Conservation (phyloP, 2,329 filamentous ascomycete genomes). For the Ceratocystis cubensis region DNA sequence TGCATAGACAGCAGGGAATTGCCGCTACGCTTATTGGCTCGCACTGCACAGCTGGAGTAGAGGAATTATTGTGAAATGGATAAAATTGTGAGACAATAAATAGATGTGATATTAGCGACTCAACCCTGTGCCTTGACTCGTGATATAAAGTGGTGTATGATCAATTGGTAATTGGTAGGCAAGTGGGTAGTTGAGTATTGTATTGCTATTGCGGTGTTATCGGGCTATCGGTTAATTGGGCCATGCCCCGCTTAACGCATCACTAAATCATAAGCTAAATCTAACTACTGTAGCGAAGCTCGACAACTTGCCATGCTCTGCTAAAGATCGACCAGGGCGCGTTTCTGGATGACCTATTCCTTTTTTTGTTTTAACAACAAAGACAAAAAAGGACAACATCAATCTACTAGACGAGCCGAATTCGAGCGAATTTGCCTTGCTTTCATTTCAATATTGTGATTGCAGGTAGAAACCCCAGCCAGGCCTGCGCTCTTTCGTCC, state of each 20-base stretch:
- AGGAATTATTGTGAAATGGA: background rate
- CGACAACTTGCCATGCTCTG: background rate
- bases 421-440: background rate
- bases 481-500: background rate
- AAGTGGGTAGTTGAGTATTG: too few relatives aligned
- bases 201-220: slow-evolving; percentile 11
- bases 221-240: background rate
- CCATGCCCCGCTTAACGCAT: slow-evolving; percentile 6
- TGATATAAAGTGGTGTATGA: background rate
- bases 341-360: background rate
- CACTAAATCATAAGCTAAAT: background rate
- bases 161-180: background rate
- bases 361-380: background rate
- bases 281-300: background rate
- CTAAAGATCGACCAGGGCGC: background rate
- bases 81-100: background rate
- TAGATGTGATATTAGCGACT: background rate
- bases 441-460: background rate
- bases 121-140: background rate
- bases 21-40: too few relatives aligned
- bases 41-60: background rate
- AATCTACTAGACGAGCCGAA: background rate
- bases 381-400: background rate
- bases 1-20: too few relatives aligned
- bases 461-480: background rate